phyloP scores from a whole-genome alignment of 164 flowering plant genomes.

The Saururus chinensis region DNA sequence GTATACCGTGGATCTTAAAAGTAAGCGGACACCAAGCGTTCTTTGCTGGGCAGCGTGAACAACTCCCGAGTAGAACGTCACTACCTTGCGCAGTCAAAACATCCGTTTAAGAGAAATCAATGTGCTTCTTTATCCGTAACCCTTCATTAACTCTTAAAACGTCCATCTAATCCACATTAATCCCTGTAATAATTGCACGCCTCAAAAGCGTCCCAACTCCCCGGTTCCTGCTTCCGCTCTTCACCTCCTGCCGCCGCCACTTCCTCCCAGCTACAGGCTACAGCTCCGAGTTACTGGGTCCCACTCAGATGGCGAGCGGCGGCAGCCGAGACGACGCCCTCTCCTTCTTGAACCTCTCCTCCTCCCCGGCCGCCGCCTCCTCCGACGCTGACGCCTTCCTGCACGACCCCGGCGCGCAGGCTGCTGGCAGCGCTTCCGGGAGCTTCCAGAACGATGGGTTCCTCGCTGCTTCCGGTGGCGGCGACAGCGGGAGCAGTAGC shows the following conservation, averaged over 20 bases:
- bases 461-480: slow-evolving; percentile 15
- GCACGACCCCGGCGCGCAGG: slow-evolving; percentile 22
- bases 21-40: too few relatives aligned
- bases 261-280: too few relatives aligned
- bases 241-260: background rate
- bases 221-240: background rate
- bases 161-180: background rate
- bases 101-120: too few relatives aligned
- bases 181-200: background rate
- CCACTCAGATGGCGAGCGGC: slow-evolving; percentile 13
- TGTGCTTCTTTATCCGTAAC: too few relatives aligned
- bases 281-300: too few relatives aligned
- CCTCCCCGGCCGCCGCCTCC: slow-evolving; percentile 39
- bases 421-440: slow-evolving; percentile 53
- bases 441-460: slow-evolving; percentile 69
- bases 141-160: too few relatives aligned
- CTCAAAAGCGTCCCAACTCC: background rate
- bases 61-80: too few relatives aligned
- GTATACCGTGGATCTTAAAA: too few relatives aligned
- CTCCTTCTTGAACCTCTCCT: slow-evolving; percentile 28
- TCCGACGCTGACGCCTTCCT: slow-evolving; percentile 31
- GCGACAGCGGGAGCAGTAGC: slow-evolving; percentile 21
- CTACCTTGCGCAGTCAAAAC: too few relatives aligned
- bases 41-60: too few relatives aligned
- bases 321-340: slow-evolving; percentile 46